A percentile compares a stretch with the other conserved stretches of the same genome.
Evolutionary conservation across 208 protist species (phyloP).

Genomic region (Leishmania tropica): DNA sequence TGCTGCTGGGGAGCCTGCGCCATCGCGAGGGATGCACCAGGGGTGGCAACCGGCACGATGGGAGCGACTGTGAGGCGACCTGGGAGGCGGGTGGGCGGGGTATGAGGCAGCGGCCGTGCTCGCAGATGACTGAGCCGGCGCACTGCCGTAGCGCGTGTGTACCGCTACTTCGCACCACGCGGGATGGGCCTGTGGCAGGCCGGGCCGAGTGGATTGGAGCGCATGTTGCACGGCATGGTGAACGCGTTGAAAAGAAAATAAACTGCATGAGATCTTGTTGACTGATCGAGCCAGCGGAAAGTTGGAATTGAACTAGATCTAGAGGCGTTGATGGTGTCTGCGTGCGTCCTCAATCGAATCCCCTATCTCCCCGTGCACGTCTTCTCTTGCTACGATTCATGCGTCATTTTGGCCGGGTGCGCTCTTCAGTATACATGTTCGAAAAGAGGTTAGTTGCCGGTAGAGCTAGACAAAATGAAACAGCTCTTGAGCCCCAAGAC

Average conservation of each 20-base stretch:
- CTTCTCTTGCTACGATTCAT: not conserved
- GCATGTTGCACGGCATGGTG: not conserved
- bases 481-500: conserved; percentile 89
- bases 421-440: not conserved
- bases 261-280: not conserved
- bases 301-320: not conserved
- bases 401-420: not conserved
- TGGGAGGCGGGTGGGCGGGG: not conserved
- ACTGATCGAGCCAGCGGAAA: not conserved
- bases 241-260: not conserved
- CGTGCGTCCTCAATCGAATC: not conserved
- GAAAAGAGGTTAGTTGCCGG: too few relatives aligned
- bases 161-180: not conserved
- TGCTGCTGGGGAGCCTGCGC: not conserved
- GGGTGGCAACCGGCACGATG: too few relatives aligned
- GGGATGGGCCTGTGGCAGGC: not conserved
- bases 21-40: not conserved
- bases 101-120: not conserved
- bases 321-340: not conserved
- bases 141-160: not conserved
- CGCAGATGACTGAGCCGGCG: not conserved
- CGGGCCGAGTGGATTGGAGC: not conserved
- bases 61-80: not conserved
- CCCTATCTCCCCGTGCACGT: not conserved
- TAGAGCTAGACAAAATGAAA: conserved; percentile 50